phyloP scores from a whole-genome alignment of 2,329 filamentous ascomycete genomes.

The Tolypocladium amazonense region DNA sequence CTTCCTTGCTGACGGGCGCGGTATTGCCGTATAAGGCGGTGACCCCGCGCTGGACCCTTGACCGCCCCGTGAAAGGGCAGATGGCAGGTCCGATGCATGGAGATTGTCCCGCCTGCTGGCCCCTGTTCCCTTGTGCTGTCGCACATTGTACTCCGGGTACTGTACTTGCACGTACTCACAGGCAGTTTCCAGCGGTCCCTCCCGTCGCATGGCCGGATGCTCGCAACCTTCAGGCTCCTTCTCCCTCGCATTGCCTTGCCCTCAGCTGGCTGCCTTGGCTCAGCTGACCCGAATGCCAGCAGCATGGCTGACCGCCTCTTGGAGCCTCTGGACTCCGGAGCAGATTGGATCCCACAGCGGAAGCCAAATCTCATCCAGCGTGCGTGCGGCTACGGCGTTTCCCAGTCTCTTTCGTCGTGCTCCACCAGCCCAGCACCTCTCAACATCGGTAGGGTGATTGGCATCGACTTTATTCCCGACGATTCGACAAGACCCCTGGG shows the following conservation, averaged over 20 bases:
- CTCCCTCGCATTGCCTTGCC: background rate
- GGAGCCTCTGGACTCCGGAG: background rate
- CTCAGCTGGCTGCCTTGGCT: background rate
- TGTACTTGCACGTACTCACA: background rate
- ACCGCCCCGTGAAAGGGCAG: background rate
- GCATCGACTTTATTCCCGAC: background rate
- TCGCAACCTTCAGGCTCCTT: background rate
- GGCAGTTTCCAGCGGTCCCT: background rate
- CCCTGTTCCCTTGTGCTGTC: background rate
- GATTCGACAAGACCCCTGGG: background rate
- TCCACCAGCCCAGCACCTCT: background rate
- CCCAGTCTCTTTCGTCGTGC: background rate
- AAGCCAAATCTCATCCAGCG: background rate
- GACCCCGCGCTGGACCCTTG: background rate
- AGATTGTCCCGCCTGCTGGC: background rate
- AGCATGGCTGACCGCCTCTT: background rate
- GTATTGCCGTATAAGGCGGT: background rate
- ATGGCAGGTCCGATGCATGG: background rate
- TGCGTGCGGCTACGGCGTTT: background rate
- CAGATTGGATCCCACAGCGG: background rate
- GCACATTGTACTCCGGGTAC: background rate
- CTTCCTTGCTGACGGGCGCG: background rate
- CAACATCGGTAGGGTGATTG: no score
- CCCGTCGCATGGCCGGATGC: background rate
- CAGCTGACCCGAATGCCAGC: background rate